These are phyloP conservation scores for Elsinoe arachidis DNA, from an alignment of 2,329 filamentous ascomycete species.

Conservation along the genomic window DNA sequence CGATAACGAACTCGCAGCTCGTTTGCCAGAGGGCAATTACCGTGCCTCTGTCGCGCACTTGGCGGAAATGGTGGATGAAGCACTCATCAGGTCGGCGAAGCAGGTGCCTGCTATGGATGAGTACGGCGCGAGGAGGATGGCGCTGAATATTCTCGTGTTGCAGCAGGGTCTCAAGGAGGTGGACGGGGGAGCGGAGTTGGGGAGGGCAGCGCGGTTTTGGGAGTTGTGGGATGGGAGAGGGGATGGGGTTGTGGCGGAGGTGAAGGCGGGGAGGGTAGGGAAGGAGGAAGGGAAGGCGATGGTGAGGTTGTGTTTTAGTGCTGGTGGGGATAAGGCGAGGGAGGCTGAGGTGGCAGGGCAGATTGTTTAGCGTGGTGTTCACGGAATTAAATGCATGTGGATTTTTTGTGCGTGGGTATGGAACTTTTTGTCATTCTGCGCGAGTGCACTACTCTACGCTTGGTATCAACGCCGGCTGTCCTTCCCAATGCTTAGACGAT, in stretches of 20 bases:
- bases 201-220: constrained; percentile 58
- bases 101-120: constrained; percentile 75
- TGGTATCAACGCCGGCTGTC: neutral
- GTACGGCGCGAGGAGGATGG: constrained; percentile 76
- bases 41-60: constrained; percentile 69
- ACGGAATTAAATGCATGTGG: neutral
- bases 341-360: constrained; percentile 58
- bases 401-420: neutral
- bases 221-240: constrained; percentile 55
- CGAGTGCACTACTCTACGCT: constrained; percentile 14
- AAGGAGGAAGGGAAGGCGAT: constrained; percentile 34
- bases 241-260: constrained; percentile 31
- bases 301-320: constrained; percentile 33
- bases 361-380: constrained; percentile 50
- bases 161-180: constrained; percentile 97
- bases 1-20: constrained; percentile 69
- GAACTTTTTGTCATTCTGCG: constrained; percentile 7
- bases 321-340: constrained; percentile 50
- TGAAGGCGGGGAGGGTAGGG: constrained; percentile 26
- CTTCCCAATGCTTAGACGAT: constrained; percentile 64
- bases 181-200: constrained; percentile 59
- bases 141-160: constrained; percentile 86
- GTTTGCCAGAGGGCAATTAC: constrained; percentile 60
- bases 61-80: constrained; percentile 66
- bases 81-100: constrained; percentile 61